Evolutionary conservation across 495 filamentous ascomycete genomes (phyloP).

Genomic region (Neurospora sp.): DNA sequence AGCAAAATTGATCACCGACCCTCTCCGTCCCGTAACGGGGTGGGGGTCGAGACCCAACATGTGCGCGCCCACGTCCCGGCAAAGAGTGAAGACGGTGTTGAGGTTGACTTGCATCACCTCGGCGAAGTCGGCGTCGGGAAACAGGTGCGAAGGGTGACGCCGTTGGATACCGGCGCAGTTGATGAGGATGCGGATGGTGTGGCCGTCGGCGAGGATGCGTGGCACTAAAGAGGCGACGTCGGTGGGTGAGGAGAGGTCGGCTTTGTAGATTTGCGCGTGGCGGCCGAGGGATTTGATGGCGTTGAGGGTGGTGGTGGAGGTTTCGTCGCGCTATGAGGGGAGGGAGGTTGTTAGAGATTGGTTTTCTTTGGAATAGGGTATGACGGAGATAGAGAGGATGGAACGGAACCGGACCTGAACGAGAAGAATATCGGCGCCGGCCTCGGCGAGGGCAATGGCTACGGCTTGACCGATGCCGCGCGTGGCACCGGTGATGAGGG

Average conservation of each 20-base stretch:
- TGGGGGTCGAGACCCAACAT: constrained; percentile 54
- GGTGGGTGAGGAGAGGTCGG: constrained; percentile 55
- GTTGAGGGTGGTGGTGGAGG: constrained; percentile 52
- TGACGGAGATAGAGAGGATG: not conserved
- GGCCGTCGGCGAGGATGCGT: constrained; percentile 45
- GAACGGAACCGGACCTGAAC: constrained; percentile 39
- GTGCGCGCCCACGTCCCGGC: constrained; percentile 76
- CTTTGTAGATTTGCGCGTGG: constrained; percentile 55
- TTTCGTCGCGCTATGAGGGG: constrained; percentile 47
- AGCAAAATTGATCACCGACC: constrained; percentile 79
- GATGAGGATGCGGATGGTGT: constrained; percentile 61
- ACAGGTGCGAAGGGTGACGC: constrained; percentile 63
- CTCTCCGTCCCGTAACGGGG: constrained; percentile 45
- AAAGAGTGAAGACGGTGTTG: constrained; percentile 69
- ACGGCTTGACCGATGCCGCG: constrained; percentile 82
- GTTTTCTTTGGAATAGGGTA: not conserved
- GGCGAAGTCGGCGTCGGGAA: constrained; percentile 77
- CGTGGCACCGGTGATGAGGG: constrained; percentile 78
- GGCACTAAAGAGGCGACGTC: constrained; percentile 55
- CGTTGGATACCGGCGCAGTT: constrained; percentile 84
- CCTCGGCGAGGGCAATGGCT: constrained; percentile 70
- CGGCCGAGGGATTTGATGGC: constrained; percentile 56
- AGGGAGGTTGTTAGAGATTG: not conserved
- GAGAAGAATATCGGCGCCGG: constrained; percentile 72
- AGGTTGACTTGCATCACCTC: constrained; percentile 83